Base-by-base conservation (phyloP, 2,329 filamentous ascomycete genomes). In the Fusarium bulbicola region DNA sequence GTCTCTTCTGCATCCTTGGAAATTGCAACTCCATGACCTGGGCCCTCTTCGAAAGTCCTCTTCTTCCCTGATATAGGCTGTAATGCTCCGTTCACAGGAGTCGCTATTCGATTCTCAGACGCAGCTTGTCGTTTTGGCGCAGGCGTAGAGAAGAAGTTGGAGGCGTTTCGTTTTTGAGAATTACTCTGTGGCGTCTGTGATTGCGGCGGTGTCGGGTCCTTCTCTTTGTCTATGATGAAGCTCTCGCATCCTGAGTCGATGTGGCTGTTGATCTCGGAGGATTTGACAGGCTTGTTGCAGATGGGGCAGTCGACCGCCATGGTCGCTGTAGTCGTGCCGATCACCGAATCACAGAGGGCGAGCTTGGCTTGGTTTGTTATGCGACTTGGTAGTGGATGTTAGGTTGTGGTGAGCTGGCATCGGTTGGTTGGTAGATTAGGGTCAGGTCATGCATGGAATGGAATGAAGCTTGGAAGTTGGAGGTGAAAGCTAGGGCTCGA, bases 221-320 rank as follows among this genome's bases (percentile, higher is more conserved):
- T 79, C 15, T 80, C 76, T 75, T 85, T 79, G 66, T 91, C 89
- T 79, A 92, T 84, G 71, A 96, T 81, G 79, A 92, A 92, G 40
- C 85, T 86, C 68, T 88, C 82, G 84, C 95, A 98, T 73, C 89
- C 89, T 36, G 94, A 95, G 84, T 98, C 96, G 79, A 98, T 90
- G 82, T 98, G 95, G 75, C 88, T 87, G 83, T 98, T 98, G 86
- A 98, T 98, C 74, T 92, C 89, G 78, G 85, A 84, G 74, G 92
- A 84, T 73, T 89, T 92, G 77, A 96, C 93, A 63, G 87, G 85
- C 77, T 92, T 92, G 79, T 89, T 87, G 85, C 95, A 97, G 74
- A 95, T 93, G 21, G 95, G 95, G 80, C 95, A 97, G 77, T 90
- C 88, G 75, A 97, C 93, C 79, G 81, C 77, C 81, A 83, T 83